Base-by-base conservation (phyloP, 768 basidiomycete genomes). In the Trichaptum fuscoviolaceum region DNA sequence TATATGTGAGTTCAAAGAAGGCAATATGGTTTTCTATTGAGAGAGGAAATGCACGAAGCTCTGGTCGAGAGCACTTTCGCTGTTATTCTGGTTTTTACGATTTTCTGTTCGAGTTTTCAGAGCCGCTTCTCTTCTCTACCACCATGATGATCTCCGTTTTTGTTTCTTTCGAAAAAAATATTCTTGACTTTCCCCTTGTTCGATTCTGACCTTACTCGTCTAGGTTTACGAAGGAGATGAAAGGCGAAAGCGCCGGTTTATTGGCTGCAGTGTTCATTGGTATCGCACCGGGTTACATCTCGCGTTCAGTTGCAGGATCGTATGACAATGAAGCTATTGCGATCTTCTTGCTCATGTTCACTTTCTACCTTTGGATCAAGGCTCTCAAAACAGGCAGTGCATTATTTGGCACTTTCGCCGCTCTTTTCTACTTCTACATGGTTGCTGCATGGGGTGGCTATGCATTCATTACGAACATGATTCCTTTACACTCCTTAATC, bases 381-480 rank as follows among this genome's bases (percentile, higher is more conserved):
- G 96, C 97, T 26, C 81, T 99, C 65, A 98, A 98, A 78, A 85
- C 87, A 60, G 97, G 97, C 58, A 96, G 94, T 67, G 95, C 94
- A 0, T 85, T 96, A 67, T 97, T 87, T 71, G 96, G 95, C 24
- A 92, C 93, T 26, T 73, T 93, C 57, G 89, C 97, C 59, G 97
- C 96, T 20, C 79, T 99, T 2, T 99, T 99, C 80, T 99, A 99
- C 80, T 99, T 98, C 71, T 99, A 99, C 84, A 99, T 99, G 97
- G 97, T 99, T n/a, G 96, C 97, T 64, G 97, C 97, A 34, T 99
- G 97, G 97, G 97, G 93, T 83, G 95, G 95, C 70, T 99, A 99
- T 78, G 97, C 92, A 0, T 99, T 99, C 84, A 99, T 99, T 77
- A 99, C 97, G 60, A 99, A 99, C 83, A 99, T 99, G 96, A 96